These are phyloP conservation scores for Delonix regia DNA, from an alignment of 306 rosid genomes.

Conservation along the genomic window DNA sequence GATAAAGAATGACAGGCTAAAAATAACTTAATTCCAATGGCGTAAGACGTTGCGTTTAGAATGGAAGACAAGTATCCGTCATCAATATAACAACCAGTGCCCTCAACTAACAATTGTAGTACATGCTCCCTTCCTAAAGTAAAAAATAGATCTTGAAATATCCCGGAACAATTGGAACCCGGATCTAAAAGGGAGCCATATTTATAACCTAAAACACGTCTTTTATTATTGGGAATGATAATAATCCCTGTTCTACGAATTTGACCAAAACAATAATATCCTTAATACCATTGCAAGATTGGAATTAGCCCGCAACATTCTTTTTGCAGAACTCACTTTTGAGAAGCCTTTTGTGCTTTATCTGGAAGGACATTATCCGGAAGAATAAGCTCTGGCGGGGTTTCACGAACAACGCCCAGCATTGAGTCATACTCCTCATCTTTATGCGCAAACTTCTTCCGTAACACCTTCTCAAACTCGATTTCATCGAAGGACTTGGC, in stretches of 20 bases:
- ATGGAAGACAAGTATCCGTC: not conserved
- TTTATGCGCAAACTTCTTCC: conserved; percentile 68
- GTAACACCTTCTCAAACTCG: conserved; percentile 70
- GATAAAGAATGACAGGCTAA: not conserved
- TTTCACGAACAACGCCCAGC: conserved; percentile 68
- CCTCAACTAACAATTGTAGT: not conserved
- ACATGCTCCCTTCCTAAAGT: conserved; percentile 44
- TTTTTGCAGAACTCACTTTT: conserved; percentile 28
- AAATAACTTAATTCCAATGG: not conserved
- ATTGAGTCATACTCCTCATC: conserved; percentile 76
- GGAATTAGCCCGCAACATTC: conserved; percentile 19
- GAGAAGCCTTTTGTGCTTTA: conserved; percentile 48
- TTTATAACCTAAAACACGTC: conserved; percentile 49
- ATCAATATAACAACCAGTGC: not conserved
- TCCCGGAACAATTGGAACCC: conserved; percentile 33
- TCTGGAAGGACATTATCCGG: conserved; percentile 68
- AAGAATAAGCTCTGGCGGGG: conserved; percentile 64
- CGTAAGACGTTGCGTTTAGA: not conserved
- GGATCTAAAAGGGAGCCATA: conserved; percentile 41
- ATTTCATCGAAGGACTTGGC: conserved; percentile 64
- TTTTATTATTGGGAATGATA: conserved; percentile 62
- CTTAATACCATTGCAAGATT: conserved; percentile 39
- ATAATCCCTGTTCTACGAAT: conserved; percentile 50
- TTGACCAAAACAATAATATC: conserved; percentile 47
- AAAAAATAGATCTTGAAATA: conserved; percentile 32